Evolutionary conservation across 192 early-diverging fungal species (phyloP).

Genomic region (Gryganskiella cystojenkinii): DNA sequence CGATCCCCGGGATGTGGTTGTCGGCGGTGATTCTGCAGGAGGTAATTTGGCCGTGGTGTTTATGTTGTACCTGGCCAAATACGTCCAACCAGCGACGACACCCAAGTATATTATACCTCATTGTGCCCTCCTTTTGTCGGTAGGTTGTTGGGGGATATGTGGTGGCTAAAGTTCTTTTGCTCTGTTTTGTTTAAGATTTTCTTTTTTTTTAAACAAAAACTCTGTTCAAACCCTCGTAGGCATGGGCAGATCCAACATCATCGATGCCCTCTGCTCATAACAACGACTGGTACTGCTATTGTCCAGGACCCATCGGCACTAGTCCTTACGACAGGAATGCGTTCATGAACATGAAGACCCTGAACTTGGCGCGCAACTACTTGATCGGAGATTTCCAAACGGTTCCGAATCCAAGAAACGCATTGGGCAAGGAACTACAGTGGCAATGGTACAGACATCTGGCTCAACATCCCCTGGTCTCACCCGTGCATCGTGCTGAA

Average conservation of each 20-base stretch:
- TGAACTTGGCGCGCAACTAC: slow-evolving; percentile 30
- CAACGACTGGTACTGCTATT: slow-evolving; percentile 37
- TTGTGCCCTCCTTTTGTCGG: slow-evolving; percentile 25
- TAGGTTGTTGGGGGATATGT: slow-evolving; percentile 1
- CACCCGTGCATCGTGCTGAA: slow-evolving; percentile 34
- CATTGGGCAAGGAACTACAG: slow-evolving; percentile 18
- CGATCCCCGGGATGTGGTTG: slow-evolving; percentile 64
- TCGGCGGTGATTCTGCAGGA: slow-evolving; percentile 79
- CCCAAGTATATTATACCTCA: slow-evolving; percentile 40
- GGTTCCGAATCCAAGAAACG: slow-evolving; percentile 31
- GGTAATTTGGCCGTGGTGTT: slow-evolving; percentile 67
- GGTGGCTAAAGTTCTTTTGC: background rate
- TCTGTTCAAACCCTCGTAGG: background rate
- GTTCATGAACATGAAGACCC: slow-evolving; percentile 9
- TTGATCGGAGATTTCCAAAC: slow-evolving; percentile 22
- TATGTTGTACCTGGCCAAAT: slow-evolving; percentile 29
- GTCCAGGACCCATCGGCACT: slow-evolving; percentile 26
- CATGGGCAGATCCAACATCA: slow-evolving; percentile 30
- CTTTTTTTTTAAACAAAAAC: background rate
- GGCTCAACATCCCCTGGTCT: slow-evolving; percentile 36
- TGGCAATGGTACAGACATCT: slow-evolving; percentile 37
- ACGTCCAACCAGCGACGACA: slow-evolving; percentile 32
- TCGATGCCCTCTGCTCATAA: slow-evolving; percentile 20
- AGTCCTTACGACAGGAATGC: slow-evolving; percentile 20
- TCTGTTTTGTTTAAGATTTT: background rate